Evolutionary conservation across 2,329 filamentous ascomycete species (phyloP), one percentile per base, ranked within the genome.

Genomic region (Trichoderma sp.): DNA sequence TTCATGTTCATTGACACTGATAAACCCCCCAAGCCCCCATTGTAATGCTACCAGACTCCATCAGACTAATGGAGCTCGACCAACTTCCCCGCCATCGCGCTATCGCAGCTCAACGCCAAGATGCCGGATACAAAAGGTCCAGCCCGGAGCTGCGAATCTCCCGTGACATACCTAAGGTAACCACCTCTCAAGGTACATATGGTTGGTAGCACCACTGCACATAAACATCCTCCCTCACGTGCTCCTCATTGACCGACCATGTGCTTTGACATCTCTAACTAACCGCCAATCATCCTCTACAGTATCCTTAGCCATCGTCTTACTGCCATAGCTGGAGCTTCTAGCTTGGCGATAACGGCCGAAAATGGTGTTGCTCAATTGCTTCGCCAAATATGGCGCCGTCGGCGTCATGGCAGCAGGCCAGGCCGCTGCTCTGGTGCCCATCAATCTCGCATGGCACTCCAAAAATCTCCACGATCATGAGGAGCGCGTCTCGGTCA

Each of bases 391-490:
- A 30, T 72, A 70, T 64, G 70, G 70, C 43, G 26, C 59, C 17
- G 58, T 53, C 50, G 11, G 58, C 47, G 43, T 72, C 12, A 17
- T 59, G 11, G 66, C 47, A 9, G 66, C 58, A 13, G 32, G 58
- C 28, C 58, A 59, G 26, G 66, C 50, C 5, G 47, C 58, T 26
- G 70, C 70, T 50, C 47, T 72, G 70, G 34, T 58, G 47, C 70
- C 70, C 34, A 36, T 64, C 36, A 72, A 72, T 50, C 58, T 69
- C 13, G 58, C 58, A 30, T 63, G 57, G 47, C 57, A 69, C 23
- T 43, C 47, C 20, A 32, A 23, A 43, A 20, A 70, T 8, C 39
- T 64, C 47, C 58, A 47, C 32, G 70, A 70, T 20, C 66, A n/a
- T 11, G 65, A 63, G 36, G 32, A 55, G 63, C 69, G 36, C 50